Percentiles rank a stretch among this genome's conserved stretches.
phyloP scores from a whole-genome alignment of 164 flowering plant genomes.

The Annona squamosa region DNA sequence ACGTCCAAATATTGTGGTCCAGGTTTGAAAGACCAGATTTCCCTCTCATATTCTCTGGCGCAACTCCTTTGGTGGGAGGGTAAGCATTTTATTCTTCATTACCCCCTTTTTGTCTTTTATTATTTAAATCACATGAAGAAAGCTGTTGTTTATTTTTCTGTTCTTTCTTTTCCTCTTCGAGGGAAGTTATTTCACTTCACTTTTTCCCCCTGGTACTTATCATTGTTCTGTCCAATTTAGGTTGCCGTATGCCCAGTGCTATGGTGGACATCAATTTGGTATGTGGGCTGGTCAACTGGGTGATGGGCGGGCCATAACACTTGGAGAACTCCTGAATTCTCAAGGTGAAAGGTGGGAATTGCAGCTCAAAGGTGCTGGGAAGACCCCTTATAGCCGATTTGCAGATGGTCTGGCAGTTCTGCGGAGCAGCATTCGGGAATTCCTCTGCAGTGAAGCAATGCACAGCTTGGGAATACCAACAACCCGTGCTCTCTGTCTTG shows the following conservation, averaged over 20 bases:
- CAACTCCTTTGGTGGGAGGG: constrained; percentile 68
- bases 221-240: constrained; percentile 22
- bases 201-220: not conserved
- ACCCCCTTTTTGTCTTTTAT: not conserved
- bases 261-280: constrained; percentile 99
- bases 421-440: constrained; percentile 95
- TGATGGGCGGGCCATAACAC: constrained; percentile 95
- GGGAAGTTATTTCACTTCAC: not conserved
- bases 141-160: too few relatives aligned
- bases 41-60: constrained; percentile 76
- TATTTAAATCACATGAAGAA: not conserved
- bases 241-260: constrained; percentile 90
- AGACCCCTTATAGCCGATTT: constrained; percentile 97
- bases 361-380: constrained; percentile 98
- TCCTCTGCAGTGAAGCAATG: constrained; percentile 99
- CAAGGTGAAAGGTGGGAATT: constrained; percentile 88
- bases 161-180: too few relatives aligned
- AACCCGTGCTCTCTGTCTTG: constrained; percentile 94
- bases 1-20: constrained; percentile 15
- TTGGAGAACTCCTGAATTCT: constrained; percentile 81
- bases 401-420: constrained; percentile 99
- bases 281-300: constrained; percentile 99
- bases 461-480: constrained; percentile 88
- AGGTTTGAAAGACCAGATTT: constrained; percentile 92
- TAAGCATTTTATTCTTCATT: constrained; percentile 28